Percentiles rank a stretch among this genome's conserved stretches.
Conservation (phyloP, 1,139 yeast species). For the Kurtzmaniella natalensis region DNA sequence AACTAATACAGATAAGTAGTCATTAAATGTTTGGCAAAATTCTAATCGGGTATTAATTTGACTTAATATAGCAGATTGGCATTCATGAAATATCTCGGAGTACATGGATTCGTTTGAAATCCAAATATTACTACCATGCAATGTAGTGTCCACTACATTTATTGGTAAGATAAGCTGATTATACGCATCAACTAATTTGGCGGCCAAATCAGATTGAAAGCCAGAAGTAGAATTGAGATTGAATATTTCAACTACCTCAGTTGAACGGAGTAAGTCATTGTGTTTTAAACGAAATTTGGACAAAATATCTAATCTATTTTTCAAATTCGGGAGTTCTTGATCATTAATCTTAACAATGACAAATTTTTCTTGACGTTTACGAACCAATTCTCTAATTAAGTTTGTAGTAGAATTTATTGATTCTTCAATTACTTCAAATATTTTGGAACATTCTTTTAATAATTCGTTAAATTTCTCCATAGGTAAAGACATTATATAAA, state of each 20-base stretch:
- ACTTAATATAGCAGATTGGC: slow-evolving; percentile 19
- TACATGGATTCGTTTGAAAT: slow-evolving; percentile 27
- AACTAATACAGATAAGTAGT: slow-evolving; percentile 24
- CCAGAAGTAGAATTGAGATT: slow-evolving; percentile 12
- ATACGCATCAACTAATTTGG: slow-evolving; percentile 27
- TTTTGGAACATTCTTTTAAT: slow-evolving; percentile 12
- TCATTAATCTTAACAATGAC: slow-evolving; percentile 58
- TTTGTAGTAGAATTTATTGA: slow-evolving; percentile 36
- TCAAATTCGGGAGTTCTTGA: slow-evolving; percentile 36
- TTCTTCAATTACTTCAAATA: slow-evolving; percentile 26
- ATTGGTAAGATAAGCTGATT: slow-evolving; percentile 23
- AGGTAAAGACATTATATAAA: slow-evolving; percentile 24
- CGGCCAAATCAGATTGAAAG: slow-evolving; percentile 13
- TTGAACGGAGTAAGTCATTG: slow-evolving; percentile 39
- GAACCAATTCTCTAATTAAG: slow-evolving; percentile 66
- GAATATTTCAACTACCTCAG: slow-evolving; percentile 32
- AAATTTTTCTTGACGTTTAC: slow-evolving; percentile 73
- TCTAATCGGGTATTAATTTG: slow-evolving; percentile 24
- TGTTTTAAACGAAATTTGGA: slow-evolving; percentile 50
- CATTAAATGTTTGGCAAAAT: slow-evolving; percentile 24
- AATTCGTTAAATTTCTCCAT: slow-evolving; percentile 19
- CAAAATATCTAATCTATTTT: slow-evolving; percentile 44
- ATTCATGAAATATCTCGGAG: slow-evolving; percentile 16
- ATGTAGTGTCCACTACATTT: slow-evolving; percentile 31
- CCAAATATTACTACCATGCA: slow-evolving; percentile 33